Evolutionary conservation across 495 filamentous ascomycete genomes (phyloP).

Genomic region (Hypoxylon subgilvum): DNA sequence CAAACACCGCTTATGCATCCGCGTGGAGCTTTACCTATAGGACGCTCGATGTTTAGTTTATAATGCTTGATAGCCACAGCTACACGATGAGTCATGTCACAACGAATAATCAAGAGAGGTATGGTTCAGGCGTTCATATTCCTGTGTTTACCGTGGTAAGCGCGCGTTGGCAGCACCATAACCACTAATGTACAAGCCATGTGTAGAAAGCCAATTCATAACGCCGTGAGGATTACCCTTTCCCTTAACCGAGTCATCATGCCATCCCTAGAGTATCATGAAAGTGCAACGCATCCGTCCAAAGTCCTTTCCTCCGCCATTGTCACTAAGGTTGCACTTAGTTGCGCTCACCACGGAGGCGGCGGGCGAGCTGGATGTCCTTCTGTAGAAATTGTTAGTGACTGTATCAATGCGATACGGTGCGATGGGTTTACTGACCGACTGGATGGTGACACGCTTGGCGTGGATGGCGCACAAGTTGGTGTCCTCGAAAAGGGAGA

Average conservation of each 20-base stretch:
- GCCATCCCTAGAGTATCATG: conserved; percentile 43
- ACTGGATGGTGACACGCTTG: conserved; percentile 97
- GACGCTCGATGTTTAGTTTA: too few relatives aligned
- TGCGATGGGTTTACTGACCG: conserved; percentile 45
- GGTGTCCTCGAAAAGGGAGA: conserved; percentile 99
- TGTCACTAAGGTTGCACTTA: conserved; percentile 40
- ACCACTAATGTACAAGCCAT: conserved; percentile 45
- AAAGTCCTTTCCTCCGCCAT: conserved; percentile 38
- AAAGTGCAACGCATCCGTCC: conserved; percentile 24
- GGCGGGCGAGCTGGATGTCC: conserved; percentile 96
- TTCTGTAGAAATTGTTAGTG: conserved; percentile 63
- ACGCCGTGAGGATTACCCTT: conserved; percentile 50
- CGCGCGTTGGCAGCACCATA: conserved; percentile 13
- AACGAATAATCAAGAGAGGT: conserved; percentile 1
- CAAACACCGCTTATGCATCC: too few relatives aligned
- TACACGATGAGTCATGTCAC: conserved; percentile 11
- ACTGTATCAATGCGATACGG: background rate
- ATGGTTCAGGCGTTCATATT: conserved; percentile 25
- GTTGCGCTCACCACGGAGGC: conserved; percentile 93
- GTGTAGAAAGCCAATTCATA: conserved; percentile 45
- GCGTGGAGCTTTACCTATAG: too few relatives aligned
- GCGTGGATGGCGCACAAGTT: conserved; percentile 99
- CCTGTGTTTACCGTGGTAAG: conserved; percentile 34
- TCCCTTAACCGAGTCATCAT: conserved; percentile 45
- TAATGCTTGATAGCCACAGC: too few relatives aligned